Percentiles rank a stretch among this genome's conserved stretches.
Evolutionary conservation across 345 rosid species (phyloP).

Genomic region (Garcia nutans): DNA sequence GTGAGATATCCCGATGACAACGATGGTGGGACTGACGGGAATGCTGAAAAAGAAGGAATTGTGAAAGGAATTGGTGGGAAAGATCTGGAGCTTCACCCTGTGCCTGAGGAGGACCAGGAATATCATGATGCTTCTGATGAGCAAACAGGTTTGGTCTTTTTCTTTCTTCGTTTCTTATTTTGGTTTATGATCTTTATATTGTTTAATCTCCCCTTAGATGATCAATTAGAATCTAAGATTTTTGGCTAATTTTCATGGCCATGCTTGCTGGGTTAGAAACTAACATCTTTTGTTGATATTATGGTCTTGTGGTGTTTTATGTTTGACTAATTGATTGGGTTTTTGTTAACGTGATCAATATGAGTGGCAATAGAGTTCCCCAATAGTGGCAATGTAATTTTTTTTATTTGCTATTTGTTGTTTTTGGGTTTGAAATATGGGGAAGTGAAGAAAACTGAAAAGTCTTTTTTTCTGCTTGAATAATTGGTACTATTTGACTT

Average conservation of each 20-base stretch:
- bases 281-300: not conserved
- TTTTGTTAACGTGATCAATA: not conserved
- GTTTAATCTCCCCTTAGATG: not conserved
- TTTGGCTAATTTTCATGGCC: not conserved
- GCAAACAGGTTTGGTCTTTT: slow-evolving; percentile 26
- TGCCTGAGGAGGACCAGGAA: slow-evolving; percentile 58
- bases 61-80: slow-evolving; percentile 3
- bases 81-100: slow-evolving; percentile 45
- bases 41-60: slow-evolving; percentile 6
- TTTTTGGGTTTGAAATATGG: not conserved
- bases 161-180: not conserved
- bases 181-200: not conserved
- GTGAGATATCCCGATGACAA: slow-evolving; percentile 18
- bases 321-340: not conserved
- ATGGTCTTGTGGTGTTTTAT: not conserved
- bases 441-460: not conserved
- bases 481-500: not conserved
- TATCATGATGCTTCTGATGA: slow-evolving; percentile 46
- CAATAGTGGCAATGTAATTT: not conserved
- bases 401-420: not conserved
- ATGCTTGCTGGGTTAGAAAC: not conserved
- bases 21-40: not conserved
- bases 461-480: not conserved
- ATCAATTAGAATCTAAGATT: not conserved
- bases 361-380: not conserved